Percentiles rank a stretch among this genome's conserved stretches.
Evolutionary conservation across 306 rosid species (phyloP).

Genomic region (Fagus sylvatica): DNA sequence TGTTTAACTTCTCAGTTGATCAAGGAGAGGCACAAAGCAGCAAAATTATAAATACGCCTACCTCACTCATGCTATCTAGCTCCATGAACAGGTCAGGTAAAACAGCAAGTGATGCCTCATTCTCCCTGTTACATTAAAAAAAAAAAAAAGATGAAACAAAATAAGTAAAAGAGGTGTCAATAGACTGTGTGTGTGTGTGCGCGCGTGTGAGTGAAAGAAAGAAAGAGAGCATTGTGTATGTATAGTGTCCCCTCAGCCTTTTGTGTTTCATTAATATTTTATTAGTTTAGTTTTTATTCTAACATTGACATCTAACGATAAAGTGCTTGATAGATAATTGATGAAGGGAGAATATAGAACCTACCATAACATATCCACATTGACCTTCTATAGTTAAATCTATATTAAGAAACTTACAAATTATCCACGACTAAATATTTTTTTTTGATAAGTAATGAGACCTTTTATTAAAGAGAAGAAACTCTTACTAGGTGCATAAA

Average conservation of each 20-base stretch:
- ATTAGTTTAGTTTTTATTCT: neutral
- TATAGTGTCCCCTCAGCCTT: neutral
- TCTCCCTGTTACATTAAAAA: conserved; percentile 62
- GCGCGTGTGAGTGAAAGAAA: neutral
- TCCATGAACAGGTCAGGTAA: conserved; percentile 87
- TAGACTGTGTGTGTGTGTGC: neutral
- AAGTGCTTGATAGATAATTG: neutral
- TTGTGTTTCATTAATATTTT: neutral
- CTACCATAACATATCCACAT: neutral
- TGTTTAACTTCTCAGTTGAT: conserved; percentile 1
- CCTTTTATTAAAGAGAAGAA: no score
- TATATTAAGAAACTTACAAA: neutral
- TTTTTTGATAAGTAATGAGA: no score
- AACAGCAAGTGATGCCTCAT: conserved; percentile 99
- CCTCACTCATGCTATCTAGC: conserved; percentile 94
- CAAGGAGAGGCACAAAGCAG: conserved; percentile 15
- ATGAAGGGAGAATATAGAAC: neutral
- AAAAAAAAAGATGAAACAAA: conserved; percentile 2
- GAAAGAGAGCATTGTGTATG: neutral
- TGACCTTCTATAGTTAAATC: neutral
- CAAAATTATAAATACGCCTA: conserved; percentile 30
- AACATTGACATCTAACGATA: neutral
- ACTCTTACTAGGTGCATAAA: no score
- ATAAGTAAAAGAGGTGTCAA: conserved; percentile 4
- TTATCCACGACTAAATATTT: no score